Percentiles rank a stretch among this genome's conserved stretches.
Conservation (phyloP, 345 rosid genomes). For the Ricinus communis region DNA sequence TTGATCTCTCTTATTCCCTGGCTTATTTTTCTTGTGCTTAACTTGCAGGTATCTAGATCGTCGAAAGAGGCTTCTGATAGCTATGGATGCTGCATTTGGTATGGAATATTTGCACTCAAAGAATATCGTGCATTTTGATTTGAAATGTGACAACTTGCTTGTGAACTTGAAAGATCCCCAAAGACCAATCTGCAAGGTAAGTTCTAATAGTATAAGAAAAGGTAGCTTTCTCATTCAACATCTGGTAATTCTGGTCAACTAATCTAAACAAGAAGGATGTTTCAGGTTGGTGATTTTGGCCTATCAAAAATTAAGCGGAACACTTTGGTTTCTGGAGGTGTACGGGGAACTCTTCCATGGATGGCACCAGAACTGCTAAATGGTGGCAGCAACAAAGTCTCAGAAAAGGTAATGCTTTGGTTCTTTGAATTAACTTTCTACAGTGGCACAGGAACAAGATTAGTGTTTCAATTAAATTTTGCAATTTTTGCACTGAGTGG, state of each 20-base stretch:
- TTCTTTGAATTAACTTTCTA: not conserved
- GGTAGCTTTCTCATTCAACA: not conserved
- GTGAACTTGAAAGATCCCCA: conserved; percentile 94
- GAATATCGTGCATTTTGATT: conserved; percentile 95
- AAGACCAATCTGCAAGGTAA: conserved; percentile 97
- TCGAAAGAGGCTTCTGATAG: conserved; percentile 86
- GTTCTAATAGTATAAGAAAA: not conserved
- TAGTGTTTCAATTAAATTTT: not conserved
- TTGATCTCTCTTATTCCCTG: conserved; percentile 6
- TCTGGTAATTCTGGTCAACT: conserved; percentile 4
- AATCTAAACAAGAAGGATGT: conserved; percentile 18
- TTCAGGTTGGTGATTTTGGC: conserved; percentile 84
- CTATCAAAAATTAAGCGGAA: conserved; percentile 77
- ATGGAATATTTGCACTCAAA: conserved; percentile 97
- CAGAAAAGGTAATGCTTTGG: conserved; percentile 59
- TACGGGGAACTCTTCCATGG: conserved; percentile 86
- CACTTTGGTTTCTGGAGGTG: conserved; percentile 88
- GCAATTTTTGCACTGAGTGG: not conserved
- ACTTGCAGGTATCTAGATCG: conserved; percentile 77
- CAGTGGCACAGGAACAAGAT: not conserved
- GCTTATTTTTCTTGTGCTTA: conserved; percentile 15
- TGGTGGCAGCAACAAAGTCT: conserved; percentile 75
- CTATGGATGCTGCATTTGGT: conserved; percentile 99
- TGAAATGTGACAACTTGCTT: conserved; percentile 95
- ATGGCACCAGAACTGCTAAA: conserved; percentile 87